Base-by-base conservation (phyloP, 768 basidiomycete species). In the Tulasnella sp. region DNA sequence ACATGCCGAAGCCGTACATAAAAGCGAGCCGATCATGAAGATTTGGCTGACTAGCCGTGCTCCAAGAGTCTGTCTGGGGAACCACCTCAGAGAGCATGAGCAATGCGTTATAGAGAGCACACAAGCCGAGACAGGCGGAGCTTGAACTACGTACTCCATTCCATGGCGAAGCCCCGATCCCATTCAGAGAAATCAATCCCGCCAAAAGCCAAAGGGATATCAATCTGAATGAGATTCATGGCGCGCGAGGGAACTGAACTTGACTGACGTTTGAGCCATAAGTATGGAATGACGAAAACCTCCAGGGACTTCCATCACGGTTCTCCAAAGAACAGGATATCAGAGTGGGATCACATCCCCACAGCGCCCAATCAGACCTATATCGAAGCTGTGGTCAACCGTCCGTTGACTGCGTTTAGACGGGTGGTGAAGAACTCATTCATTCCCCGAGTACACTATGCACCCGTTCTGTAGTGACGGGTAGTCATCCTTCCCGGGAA, bases 401-500 rank as follows among this genome's bases (percentile, higher is more conserved):
- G 9, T 52, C 17, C 25, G n/a, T 30, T 5, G n/a, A 5, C 19
- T 19, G 27, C 5, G 41, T 4, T 8, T 38, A 44, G 43, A 10
- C 15, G 5, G 15, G 5, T 38, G 7, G 22, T 12, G 46, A 46
- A 17, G 3, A 22, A 59, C 57, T 12, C 27, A 59, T 46, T 59
- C 57, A 22, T 59, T 59, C 10, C 45, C 57, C 5, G 57, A 59
- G 29, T 30, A 59, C 19, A 42, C 45, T 2, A 46, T 21, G 25
- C 41, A 30, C 12, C 49, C 34, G 0, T 49, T 29, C 12, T 25
- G 48, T 15, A 19, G 4, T 2, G 46, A 30, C 10, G 46, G 27
- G 30, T 59, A 58, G 4, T 58, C 41, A 9, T 46, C 31, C 42
- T 62, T 55, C 61, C 61, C 11, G 61, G 61, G 21, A 53, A 62